Conservation (phyloP, 2,329 filamentous ascomycete genomes). For the Grosmannia serpens region DNA sequence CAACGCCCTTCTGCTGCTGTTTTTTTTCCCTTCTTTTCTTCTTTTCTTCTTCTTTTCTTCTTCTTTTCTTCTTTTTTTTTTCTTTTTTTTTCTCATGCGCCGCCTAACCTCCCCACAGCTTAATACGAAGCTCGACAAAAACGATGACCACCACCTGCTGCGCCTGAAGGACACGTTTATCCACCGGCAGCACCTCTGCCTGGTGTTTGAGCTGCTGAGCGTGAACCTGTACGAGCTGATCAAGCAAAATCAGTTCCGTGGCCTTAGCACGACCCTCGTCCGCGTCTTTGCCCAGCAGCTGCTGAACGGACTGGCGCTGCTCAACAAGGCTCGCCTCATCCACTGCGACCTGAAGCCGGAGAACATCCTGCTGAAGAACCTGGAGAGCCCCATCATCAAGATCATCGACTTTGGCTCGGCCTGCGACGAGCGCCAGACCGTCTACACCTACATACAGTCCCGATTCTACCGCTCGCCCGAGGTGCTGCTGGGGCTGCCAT, state of each 20-base stretch:
- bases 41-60: background rate
- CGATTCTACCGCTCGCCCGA: conserved; percentile 96
- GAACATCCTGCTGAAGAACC: conserved; percentile 94
- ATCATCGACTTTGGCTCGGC: conserved; percentile 99
- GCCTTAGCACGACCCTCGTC: conserved; percentile 90
- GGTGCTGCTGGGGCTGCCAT: conserved; percentile 87
- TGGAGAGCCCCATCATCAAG: conserved; percentile 98
- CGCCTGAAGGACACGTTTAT: conserved; percentile 97
- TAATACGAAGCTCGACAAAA: conserved; percentile 98
- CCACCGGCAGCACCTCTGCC: conserved; percentile 87
- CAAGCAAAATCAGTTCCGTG: conserved; percentile 98
- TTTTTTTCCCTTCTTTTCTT: background rate
- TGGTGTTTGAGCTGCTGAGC: conserved; percentile 92
- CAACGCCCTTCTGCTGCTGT: background rate
- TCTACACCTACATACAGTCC: conserved; percentile 98
- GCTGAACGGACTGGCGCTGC: conserved; percentile 76
- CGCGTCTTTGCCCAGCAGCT: conserved; percentile 96
- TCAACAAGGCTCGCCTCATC: conserved; percentile 94
- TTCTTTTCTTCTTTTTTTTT: conserved; percentile 1
- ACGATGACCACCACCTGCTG: conserved; percentile 92
- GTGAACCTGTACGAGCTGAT: conserved; percentile 98
- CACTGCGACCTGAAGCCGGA: conserved; percentile 98
- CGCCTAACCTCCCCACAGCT: conserved; percentile 43
- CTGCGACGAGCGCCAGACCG: conserved; percentile 94
- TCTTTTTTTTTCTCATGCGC: conserved; percentile 4